Conservation (phyloP, 805 yeast species). For the Yarrowia sp. region DNA sequence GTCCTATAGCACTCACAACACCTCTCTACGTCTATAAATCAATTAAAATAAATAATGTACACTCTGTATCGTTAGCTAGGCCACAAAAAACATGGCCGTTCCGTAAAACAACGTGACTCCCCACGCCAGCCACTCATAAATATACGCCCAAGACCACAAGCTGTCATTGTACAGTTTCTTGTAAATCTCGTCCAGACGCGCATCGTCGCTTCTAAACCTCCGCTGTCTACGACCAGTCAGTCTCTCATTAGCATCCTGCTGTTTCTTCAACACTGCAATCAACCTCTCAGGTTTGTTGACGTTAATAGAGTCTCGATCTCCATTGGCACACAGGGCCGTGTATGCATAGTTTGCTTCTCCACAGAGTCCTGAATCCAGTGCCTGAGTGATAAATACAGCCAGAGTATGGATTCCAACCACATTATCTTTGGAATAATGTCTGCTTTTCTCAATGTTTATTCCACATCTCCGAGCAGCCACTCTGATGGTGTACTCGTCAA, state of each 20-base stretch:
- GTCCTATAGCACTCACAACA: no score
- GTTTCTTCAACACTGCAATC: not conserved
- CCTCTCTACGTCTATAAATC: not conserved
- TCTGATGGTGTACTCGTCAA: not conserved
- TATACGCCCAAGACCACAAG: not conserved
- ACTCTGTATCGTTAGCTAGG: not conserved
- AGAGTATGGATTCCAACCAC: not conserved
- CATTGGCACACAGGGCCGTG: not conserved
- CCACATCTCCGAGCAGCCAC: not conserved
- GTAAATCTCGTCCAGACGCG: not conserved
- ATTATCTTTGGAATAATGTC: not conserved
- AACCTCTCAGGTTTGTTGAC: not conserved
- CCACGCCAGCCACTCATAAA: not conserved
- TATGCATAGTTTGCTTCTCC: slow-evolving; percentile 12
- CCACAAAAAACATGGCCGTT: not conserved
- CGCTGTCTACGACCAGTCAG: not conserved
- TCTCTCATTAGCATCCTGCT: not conserved
- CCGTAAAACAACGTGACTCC: not conserved
- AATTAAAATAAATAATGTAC: not conserved
- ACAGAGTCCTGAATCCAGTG: not conserved
- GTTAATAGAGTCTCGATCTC: not conserved
- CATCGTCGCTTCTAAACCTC: not conserved
- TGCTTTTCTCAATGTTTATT: not conserved
- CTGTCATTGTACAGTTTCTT: not conserved
- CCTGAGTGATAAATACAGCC: not conserved